Evolutionary conservation across 2,329 filamentous ascomycete species (phyloP).

Genomic region (Fusarium decemcellulare): DNA sequence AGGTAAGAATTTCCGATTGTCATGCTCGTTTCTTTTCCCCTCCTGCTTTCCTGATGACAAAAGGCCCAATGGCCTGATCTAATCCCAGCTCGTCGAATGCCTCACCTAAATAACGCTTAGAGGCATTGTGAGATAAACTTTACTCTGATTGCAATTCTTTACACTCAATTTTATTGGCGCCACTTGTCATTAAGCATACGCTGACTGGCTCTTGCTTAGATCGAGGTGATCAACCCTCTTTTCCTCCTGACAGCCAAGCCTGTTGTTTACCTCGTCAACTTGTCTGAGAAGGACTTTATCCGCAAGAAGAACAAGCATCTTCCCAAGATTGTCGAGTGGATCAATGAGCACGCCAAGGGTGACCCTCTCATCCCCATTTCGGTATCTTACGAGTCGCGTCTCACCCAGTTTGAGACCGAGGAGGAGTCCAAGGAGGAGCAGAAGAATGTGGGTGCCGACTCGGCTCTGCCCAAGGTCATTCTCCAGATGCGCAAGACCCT

Average conservation of each 20-base stretch:
- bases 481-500: constrained; percentile 93
- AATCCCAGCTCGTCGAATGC: constrained; percentile 99
- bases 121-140: constrained; percentile 87
- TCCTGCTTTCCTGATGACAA: constrained; percentile 87
- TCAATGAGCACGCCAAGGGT: constrained; percentile 89
- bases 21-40: constrained; percentile 26
- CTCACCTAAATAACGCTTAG: constrained; percentile 82
- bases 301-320: constrained; percentile 99
- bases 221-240: constrained; percentile 97
- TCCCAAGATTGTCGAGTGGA: constrained; percentile 93
- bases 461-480: constrained; percentile 92
- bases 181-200: constrained; percentile 15
- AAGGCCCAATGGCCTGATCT: constrained; percentile 93
- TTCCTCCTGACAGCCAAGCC: constrained; percentile 97
- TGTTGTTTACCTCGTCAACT: constrained; percentile 96
- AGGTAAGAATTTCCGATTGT: constrained; percentile 75
- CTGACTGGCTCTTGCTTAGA: constrained; percentile 65
- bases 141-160: constrained; percentile 70
- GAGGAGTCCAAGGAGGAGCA: constrained; percentile 86
- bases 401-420: constrained; percentile 85
- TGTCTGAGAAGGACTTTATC: constrained; percentile 97
- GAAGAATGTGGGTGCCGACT: constrained; percentile 89
- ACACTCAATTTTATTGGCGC: constrained; percentile 12
- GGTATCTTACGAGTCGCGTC: constrained; percentile 91
- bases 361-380: constrained; percentile 96